Base-by-base conservation (phyloP, 306 rosid genomes). In the Quercus robur region DNA sequence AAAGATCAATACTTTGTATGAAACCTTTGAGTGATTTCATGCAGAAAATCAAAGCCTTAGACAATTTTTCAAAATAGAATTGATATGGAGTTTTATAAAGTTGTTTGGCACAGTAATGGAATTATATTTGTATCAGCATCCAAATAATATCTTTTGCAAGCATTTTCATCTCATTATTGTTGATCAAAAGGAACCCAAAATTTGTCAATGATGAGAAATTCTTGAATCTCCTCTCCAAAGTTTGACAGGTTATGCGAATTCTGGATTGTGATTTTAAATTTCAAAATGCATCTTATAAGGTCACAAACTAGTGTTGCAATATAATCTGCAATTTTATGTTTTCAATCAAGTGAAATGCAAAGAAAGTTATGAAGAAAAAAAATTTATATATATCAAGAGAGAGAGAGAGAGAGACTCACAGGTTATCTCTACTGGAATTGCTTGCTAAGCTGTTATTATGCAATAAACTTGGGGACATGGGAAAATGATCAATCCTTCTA, bases 381-480 rank as follows among this genome's bases (percentile, higher is more conserved):
- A 38, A 6, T 6, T 38, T 38, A 38, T 38, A 38, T 2, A 38
- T 38, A 38, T 33, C 1, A 2, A 38, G 10, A 7, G 46, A 38
- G 11, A 38, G 46, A 38, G 46, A 87, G 75, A 80, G 62, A 49
- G 81, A 77, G 83, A 90, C 99, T 93, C 90, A 96, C 99, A 20
- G 82, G 81, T 89, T 90, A 79, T 90, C 97, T 88, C 90, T 93
- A 74, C 71, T 87, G 75, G 96, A 84, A 78, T 76, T 88, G 56
- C 82, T 86, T 77, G 86, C 84, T 78, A 94, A 79, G 83, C 84
- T 88, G 84, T 77, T 88, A 76, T 87, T 92, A 51, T 93, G 99
- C 90, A 96, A 87, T 84, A 91, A 83, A 84, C 99, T 96, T 21
- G 99, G 99, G 63, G 99, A 91, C 92, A 91, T 91, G 63, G 94